A percentile compares a stretch with the other conserved stretches of the same genome.
Conservation (phyloP, 805 yeast species). For the Metschnikowia amazonensis region DNA sequence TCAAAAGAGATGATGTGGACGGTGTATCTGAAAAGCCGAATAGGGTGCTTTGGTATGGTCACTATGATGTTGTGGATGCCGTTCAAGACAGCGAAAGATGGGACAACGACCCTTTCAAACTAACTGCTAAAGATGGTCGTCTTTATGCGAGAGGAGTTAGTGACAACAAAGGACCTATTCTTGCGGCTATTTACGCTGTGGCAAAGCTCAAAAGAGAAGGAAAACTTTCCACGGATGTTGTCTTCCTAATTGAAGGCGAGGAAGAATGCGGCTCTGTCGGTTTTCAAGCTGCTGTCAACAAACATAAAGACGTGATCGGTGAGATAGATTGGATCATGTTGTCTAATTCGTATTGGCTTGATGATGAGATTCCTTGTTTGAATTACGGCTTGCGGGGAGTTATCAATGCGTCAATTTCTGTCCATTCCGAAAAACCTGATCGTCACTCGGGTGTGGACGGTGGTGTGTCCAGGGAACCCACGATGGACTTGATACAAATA, state of each 20-base stretch:
- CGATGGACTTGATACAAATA: conserved; percentile 75
- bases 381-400: conserved; percentile 95
- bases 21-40: conserved; percentile 11
- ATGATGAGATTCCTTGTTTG: conserved; percentile 81
- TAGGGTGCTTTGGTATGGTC: conserved; percentile 85
- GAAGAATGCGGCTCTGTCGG: conserved; percentile 93
- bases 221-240: conserved; percentile 64
- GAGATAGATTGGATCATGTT: conserved; percentile 82
- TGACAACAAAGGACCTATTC: conserved; percentile 90
- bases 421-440: conserved; percentile 75
- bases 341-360: conserved; percentile 93
- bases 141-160: conserved; percentile 89
- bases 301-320: conserved; percentile 54
- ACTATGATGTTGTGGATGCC: conserved; percentile 91
- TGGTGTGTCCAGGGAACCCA: conserved; percentile 84
- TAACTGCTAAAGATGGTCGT: conserved; percentile 79
- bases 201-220: conserved; percentile 58
- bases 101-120: conserved; percentile 72
- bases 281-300: conserved; percentile 61
- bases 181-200: conserved; percentile 84
- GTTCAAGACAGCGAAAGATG: conserved; percentile 53
- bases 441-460: conserved; percentile 97
- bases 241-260: conserved; percentile 88
- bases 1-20: conserved; percentile 27
- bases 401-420: conserved; percentile 68